Conservation (phyloP, 2,329 filamentous ascomycete species). For the Colletotrichum sp. region DNA sequence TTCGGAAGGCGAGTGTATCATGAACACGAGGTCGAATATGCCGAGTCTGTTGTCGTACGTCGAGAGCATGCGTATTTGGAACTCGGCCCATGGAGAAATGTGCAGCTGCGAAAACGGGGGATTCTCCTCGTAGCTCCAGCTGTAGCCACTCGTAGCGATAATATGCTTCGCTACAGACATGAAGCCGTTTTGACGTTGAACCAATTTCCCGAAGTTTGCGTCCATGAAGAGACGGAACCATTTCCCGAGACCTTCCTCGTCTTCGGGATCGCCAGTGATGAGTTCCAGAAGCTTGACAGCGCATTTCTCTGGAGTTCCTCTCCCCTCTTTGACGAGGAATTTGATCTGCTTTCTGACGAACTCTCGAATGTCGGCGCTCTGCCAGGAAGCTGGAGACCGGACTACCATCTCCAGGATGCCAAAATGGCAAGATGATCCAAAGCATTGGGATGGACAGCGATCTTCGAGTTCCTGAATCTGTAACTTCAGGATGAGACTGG, state of each 20-base stretch:
- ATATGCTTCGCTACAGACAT: no score
- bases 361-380: background rate
- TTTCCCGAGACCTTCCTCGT: background rate
- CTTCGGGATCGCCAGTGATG: fast-evolving
- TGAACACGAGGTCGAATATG: background rate
- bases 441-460: background rate
- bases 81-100: background rate
- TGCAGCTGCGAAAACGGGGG: background rate
- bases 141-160: no score
- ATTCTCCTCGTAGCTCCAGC: no score
- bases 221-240: background rate
- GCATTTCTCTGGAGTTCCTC: background rate
- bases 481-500: background rate
- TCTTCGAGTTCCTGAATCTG: background rate
- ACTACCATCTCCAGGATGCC: background rate
- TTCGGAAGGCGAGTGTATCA: background rate
- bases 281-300: background rate
- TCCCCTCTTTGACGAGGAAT: background rate
- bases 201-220: background rate
- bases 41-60: background rate
- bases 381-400: background rate
- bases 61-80: background rate
- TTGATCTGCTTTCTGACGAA: fast-evolving
- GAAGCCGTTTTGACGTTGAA: background rate
- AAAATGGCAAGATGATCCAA: background rate